A percentile compares a stretch with the other conserved stretches of the same genome.
Evolutionary conservation across 2,329 filamentous ascomycete species (phyloP).

Genomic region (Sporothrix schenckii): DNA sequence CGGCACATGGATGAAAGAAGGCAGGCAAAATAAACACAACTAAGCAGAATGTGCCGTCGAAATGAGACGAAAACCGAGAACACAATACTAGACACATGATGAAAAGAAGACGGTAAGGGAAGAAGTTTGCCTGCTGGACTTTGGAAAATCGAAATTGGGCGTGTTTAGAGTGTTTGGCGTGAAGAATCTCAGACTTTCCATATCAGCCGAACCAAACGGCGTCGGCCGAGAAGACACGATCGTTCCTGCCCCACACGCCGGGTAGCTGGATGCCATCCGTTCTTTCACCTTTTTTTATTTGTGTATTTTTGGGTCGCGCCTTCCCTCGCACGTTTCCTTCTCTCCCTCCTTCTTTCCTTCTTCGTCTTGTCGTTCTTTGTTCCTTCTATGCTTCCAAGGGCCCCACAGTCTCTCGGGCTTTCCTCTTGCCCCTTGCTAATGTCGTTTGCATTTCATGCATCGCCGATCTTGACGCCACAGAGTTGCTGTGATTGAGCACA

Average conservation of each 20-base stretch:
- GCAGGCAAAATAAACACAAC: neutral
- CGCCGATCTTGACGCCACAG: slow-evolving; percentile 2
- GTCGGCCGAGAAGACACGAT: neutral
- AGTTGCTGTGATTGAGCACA: neutral
- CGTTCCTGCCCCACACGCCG: neutral
- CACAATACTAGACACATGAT: neutral
- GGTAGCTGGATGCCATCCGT: slow-evolving; percentile 5
- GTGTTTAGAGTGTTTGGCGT: no score
- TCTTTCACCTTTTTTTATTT: neutral
- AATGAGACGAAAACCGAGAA: slow-evolving; percentile 1
- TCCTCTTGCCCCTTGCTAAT: neutral
- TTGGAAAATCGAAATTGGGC: no score
- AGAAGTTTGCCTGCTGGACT: no score
- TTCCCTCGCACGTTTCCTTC: neutral
- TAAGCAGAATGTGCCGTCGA: neutral
- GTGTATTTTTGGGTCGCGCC: neutral
- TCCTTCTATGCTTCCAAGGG: neutral
- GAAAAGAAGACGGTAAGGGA: neutral
- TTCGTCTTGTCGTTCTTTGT: neutral
- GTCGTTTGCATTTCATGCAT: slow-evolving; percentile 16
- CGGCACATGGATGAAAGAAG: neutral
- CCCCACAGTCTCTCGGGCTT: neutral
- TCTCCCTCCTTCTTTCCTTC: neutral
- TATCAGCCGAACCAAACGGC: slow-evolving; percentile 24
- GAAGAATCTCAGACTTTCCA: slow-evolving; percentile 12